phyloP scores from a whole-genome alignment of 2,329 filamentous ascomycete genomes.

The Orbilia quercus region DNA sequence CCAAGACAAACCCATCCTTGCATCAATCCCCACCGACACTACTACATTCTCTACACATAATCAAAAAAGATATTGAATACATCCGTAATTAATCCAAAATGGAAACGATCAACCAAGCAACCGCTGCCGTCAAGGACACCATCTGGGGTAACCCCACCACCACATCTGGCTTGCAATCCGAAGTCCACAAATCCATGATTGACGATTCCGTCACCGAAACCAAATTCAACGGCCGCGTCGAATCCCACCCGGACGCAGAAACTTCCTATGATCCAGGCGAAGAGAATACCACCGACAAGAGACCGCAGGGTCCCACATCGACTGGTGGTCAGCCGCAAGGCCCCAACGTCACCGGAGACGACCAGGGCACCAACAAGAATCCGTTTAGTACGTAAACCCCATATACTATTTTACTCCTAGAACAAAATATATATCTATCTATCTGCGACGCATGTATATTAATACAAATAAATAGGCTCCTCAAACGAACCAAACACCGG shows the following conservation, averaged over 20 bases:
- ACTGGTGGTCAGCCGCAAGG: constrained; percentile 40
- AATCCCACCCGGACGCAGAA: constrained; percentile 45
- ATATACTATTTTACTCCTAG: neutral
- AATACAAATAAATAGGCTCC: constrained; percentile 31
- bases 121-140: constrained; percentile 66
- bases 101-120: constrained; percentile 72
- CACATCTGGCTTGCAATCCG: constrained; percentile 18
- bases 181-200: constrained; percentile 54
- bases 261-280: constrained; percentile 34
- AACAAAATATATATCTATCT: too few species aligned
- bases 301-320: constrained; percentile 25
- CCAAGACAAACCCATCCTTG: too few species aligned
- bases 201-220: constrained; percentile 47
- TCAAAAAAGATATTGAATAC: neutral
- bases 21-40: too few species aligned
- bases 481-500: constrained; percentile 54
- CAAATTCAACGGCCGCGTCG: constrained; percentile 44
- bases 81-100: constrained; percentile 24
- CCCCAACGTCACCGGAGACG: constrained; percentile 34
- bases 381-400: constrained; percentile 25
- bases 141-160: constrained; percentile 66
- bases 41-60: too few species aligned
- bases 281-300: constrained; percentile 14
- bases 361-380: constrained; percentile 29
- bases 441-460: too few species aligned